Evolutionary conservation across 2,329 filamentous ascomycete species (phyloP).

Genomic region (Helicocarpus griseus): DNA sequence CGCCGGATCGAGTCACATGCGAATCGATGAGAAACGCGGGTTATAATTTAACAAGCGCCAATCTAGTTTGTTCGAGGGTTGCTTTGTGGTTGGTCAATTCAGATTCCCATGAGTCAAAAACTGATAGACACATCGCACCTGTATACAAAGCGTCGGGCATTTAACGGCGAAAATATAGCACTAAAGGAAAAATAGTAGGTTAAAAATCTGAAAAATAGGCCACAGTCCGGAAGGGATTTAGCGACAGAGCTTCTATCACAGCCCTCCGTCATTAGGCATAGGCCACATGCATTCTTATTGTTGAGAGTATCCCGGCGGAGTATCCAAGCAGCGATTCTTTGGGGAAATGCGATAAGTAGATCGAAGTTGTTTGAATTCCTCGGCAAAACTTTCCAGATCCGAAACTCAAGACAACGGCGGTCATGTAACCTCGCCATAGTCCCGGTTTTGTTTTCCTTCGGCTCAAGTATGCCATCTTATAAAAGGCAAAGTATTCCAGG

Average conservation of each 20-base stretch:
- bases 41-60: neutral
- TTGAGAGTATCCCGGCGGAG: neutral
- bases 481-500: neutral
- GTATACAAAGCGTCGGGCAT: neutral
- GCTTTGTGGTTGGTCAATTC: neutral
- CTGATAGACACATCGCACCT: neutral
- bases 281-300: neutral
- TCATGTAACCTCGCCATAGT: neutral
- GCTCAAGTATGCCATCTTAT: neutral
- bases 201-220: no score
- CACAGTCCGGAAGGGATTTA: no score
- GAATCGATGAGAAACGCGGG: neutral
- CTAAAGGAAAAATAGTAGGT: neutral
- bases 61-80: neutral
- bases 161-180: neutral
- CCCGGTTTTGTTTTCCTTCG: neutral
- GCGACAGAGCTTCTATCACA: no score
- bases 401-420: neutral
- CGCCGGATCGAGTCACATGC: constrained; percentile 1
- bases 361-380: neutral
- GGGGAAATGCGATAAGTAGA: neutral
- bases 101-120: neutral
- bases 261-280: no score
- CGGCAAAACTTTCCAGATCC: neutral
- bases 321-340: neutral